These are phyloP conservation scores for Arctium minus DNA, from an alignment of 129 eudicot species.

Conservation along the genomic window DNA sequence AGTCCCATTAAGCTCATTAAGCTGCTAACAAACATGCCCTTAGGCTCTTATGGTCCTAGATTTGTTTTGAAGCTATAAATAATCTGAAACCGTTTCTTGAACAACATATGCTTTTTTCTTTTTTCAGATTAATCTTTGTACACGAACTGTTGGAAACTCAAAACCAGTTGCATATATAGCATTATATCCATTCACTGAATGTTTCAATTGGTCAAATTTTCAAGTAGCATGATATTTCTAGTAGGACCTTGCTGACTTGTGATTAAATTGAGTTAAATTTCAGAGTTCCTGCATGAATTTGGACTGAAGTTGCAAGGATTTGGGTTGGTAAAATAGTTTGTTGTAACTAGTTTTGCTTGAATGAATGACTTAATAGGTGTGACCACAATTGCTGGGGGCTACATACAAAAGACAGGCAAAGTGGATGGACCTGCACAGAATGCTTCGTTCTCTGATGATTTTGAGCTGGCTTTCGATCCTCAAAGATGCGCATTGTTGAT, in stretches of 20 bases:
- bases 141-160: too few relatives aligned
- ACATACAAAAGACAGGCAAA: constrained; percentile 53
- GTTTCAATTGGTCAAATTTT: too few relatives aligned
- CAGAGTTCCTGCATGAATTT: background rate
- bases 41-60: too few relatives aligned
- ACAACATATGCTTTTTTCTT: too few relatives aligned
- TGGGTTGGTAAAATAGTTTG: background rate
- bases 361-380: constrained; percentile 50
- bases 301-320: constrained; percentile 1
- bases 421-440: constrained; percentile 76
- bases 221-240: background rate
- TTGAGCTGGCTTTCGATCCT: constrained; percentile 58
- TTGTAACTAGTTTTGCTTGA: background rate
- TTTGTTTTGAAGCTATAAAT: too few relatives aligned
- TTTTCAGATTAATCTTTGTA: too few relatives aligned
- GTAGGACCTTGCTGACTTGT: background rate
- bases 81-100: too few relatives aligned
- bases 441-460: constrained; percentile 76
- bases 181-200: too few relatives aligned
- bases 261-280: background rate
- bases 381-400: constrained; percentile 91
- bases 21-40: too few relatives aligned
- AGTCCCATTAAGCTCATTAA: too few relatives aligned
- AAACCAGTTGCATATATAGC: too few relatives aligned
- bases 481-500: constrained; percentile 75